phyloP scores from a whole-genome alignment of 257 asterid species.

The Nicotiana attenuata region DNA sequence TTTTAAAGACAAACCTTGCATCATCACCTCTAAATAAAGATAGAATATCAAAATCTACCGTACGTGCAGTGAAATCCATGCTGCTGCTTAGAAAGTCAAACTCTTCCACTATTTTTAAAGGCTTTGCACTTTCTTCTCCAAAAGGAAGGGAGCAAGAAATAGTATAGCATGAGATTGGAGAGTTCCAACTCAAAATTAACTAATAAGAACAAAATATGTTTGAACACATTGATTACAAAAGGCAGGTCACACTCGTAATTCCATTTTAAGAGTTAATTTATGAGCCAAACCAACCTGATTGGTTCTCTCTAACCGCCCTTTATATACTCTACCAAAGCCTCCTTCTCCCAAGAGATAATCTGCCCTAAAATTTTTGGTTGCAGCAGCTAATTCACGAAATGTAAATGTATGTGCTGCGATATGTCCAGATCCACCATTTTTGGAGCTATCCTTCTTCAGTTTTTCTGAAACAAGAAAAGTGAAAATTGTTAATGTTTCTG shows the following conservation, averaged over 20 bases:
- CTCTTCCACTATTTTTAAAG: not conserved
- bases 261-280: not conserved
- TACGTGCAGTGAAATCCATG: not conserved
- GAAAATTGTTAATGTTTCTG: slow-evolving; percentile 13
- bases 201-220: not conserved
- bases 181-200: not conserved
- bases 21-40: not conserved
- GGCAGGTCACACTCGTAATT: not conserved
- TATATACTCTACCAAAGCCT: slow-evolving; percentile 85
- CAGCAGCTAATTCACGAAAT: slow-evolving; percentile 84
- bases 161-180: not conserved
- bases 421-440: slow-evolving; percentile 64
- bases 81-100: no score
- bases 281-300: slow-evolving; percentile 47
- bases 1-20: not conserved
- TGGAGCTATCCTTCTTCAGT: slow-evolving; percentile 53
- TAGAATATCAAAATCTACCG: not conserved
- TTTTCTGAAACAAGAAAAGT: slow-evolving; percentile 34
- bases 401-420: slow-evolving; percentile 89
- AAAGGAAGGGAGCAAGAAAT: not conserved
- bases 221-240: not conserved
- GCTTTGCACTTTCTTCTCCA: not conserved
- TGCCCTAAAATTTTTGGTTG: slow-evolving; percentile 80
- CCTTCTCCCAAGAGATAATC: slow-evolving; percentile 94
- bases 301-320: slow-evolving; percentile 68